Conservation (phyloP, 768 basidiomycete genomes). For the Imleria badia region DNA sequence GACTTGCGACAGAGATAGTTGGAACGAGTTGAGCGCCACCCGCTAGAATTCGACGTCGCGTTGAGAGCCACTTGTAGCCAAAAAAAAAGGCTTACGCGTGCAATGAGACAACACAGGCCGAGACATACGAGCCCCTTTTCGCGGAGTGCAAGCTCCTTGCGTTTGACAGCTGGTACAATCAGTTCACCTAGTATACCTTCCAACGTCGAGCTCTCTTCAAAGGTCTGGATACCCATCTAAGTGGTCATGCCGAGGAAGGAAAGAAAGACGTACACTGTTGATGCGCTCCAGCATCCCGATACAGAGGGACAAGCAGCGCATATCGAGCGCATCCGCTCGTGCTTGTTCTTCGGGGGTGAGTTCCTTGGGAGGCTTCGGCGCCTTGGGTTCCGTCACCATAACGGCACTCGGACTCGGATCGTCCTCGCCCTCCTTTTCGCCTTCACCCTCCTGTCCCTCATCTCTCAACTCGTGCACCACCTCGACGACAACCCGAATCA, state of each 20-base stretch:
- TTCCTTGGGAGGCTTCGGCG: conserved; percentile 30
- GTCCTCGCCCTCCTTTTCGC: no score
- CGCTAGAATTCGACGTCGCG: conserved; percentile 12
- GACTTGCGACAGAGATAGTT: conserved; percentile 79
- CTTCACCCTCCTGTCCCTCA: no score
- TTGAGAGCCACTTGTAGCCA: neutral
- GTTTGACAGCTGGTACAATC: conserved; percentile 86
- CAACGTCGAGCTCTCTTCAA: conserved; percentile 68
- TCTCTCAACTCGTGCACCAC: no score
- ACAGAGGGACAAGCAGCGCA: conserved; percentile 74
- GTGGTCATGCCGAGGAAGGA: neutral
- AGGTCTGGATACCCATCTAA: conserved; percentile 36
- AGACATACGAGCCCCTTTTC: conserved; percentile 69
- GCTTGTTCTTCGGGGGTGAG: conserved; percentile 60
- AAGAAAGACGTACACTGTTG: conserved; percentile 58
- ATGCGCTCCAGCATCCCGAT: conserved; percentile 86
- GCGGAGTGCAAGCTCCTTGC: conserved; percentile 72
- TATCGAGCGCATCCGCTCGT: conserved; percentile 61
- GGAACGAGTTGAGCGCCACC: conserved; percentile 54
- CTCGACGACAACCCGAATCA: no score
- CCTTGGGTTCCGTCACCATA: conserved; percentile 20
- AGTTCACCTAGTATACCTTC: conserved; percentile 74
- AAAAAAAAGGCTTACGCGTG: conserved; percentile 32
- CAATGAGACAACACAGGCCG: conserved; percentile 77
- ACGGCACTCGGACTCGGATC: neutral